These are phyloP conservation scores for Mitragyna speciosa DNA, from an alignment of 257 asterid species.

Conservation along the genomic window DNA sequence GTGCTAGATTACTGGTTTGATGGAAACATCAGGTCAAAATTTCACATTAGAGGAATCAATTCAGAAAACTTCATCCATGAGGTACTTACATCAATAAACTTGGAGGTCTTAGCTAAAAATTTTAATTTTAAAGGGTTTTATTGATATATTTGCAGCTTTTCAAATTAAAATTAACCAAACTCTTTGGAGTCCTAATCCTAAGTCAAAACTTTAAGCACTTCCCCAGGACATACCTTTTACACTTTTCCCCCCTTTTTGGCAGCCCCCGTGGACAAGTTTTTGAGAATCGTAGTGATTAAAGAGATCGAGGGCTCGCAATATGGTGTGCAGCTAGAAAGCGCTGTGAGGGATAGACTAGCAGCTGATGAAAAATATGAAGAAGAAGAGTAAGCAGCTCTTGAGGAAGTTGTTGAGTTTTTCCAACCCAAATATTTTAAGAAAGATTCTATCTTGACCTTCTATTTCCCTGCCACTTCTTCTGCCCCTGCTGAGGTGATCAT, in stretches of 20 bases:
- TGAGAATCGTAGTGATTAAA: constrained; percentile 84
- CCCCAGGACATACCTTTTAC: not conserved
- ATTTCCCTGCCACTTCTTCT: constrained; percentile 54
- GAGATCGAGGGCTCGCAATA: constrained; percentile 95
- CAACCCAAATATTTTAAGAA: constrained; percentile 72
- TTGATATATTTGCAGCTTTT: not conserved
- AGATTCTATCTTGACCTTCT: constrained; percentile 51
- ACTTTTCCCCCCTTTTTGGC: constrained; percentile 17
- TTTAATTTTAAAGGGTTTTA: not conserved
- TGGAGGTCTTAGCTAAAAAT: not conserved
- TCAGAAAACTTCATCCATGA: too few relatives aligned
- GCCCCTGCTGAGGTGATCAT: constrained; percentile 43
- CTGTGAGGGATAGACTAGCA: constrained; percentile 78
- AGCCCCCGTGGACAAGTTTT: constrained; percentile 69
- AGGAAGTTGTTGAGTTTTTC: constrained; percentile 54
- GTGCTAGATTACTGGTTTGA: not conserved
- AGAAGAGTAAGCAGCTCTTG: constrained; percentile 76
- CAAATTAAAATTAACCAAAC: not conserved
- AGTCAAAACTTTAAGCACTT: not conserved
- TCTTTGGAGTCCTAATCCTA: too few relatives aligned
- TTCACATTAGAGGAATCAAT: too few relatives aligned
- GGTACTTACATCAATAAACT: too few relatives aligned
- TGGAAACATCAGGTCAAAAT: too few relatives aligned
- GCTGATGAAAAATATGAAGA: constrained; percentile 74
- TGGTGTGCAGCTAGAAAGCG: constrained; percentile 76